Evolutionary conservation across 2,329 filamentous ascomycete genomes (phyloP).

Genomic region (Verticillium isaacii): DNA sequence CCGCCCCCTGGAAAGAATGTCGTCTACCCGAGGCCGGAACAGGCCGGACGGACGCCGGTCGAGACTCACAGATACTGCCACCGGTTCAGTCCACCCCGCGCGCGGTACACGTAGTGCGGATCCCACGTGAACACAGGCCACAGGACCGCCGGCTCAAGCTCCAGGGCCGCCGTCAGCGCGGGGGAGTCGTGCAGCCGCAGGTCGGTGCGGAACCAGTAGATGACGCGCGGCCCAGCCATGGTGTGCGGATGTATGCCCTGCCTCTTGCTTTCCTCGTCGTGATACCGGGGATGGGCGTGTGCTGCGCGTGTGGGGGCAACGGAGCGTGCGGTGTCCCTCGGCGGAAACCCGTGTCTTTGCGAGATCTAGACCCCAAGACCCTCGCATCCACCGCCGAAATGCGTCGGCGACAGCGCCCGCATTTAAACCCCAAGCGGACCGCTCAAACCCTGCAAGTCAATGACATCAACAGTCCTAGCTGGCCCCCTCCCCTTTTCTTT

Average conservation of each 20-base stretch:
- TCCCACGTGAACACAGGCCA: slow-evolving; percentile 81
- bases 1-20: neutral
- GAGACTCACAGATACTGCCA: slow-evolving; percentile 63
- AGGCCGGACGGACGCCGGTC: neutral
- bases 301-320: too few relatives aligned
- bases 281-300: too few relatives aligned
- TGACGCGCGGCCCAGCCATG: slow-evolving; percentile 33
- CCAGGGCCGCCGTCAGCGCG: slow-evolving; percentile 65
- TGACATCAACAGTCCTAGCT: slow-evolving; percentile 16
- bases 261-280: neutral
- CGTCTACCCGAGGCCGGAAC: neutral
- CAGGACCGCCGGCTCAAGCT: slow-evolving; percentile 61
- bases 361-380: neutral
- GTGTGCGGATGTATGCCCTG: neutral
- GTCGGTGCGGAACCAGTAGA: slow-evolving; percentile 79
- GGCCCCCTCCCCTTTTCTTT: neutral
- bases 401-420: neutral
- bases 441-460: slow-evolving; percentile 27
- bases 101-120: slow-evolving; percentile 72
- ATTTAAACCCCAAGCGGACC: neutral
- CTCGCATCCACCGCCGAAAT: neutral
- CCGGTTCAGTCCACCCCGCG: slow-evolving; percentile 65
- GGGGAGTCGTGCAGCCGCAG: slow-evolving; percentile 74
- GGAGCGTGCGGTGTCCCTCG: too few relatives aligned
- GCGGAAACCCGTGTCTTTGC: too few relatives aligned